Base-by-base conservation (phyloP, 805 yeast species). In the Nakazawaea holstii region DNA sequence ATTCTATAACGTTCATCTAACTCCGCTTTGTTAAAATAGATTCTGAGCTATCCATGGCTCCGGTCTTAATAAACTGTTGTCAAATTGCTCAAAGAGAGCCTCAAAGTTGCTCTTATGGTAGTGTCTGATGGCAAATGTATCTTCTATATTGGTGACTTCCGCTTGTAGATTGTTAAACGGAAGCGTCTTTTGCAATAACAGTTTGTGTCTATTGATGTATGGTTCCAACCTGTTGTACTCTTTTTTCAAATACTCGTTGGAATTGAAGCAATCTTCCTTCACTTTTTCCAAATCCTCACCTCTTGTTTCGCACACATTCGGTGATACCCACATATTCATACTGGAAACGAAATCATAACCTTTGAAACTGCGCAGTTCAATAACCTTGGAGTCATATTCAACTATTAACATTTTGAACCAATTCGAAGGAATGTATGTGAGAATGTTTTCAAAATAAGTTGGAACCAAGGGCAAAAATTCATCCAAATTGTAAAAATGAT, bases 371-470 rank as follows among this genome's bases (percentile, higher is more conserved):
- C 15, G 17, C 9, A 28, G 4, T 1, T 32, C 17, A 8, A 47
- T 10, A 10, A 42, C 46, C 2, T 8, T 24, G 2, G 17, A 30
- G 17, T 47, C 49, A 35, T 47, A 47, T 20, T 47, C 49, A n/a
- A 38, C 17, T 6, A 42, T 14, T 43, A 47, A 32, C 15, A 30
- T 42, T 26, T 47, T 41, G 24, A 47, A 33, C 49, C 49, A 72
- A 28, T 68, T 64, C 33, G 65, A 62, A 1, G 87, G 88, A 24
- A 80, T 61, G 53, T 76, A 73, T 1, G 80, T 74, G 28, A 70
- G 64, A 32, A 74, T 78, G 24, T 81, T 80, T 53, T 84, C 88
- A 42, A 76, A 73, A 15, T 65, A 57, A 0, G 82, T 69, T 28
- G 69, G 60, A 4, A 66, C 59, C 55, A 83, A 61, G 2, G 85